A percentile compares a stretch with the other conserved stretches of the same genome.
Conservation (phyloP, 768 basidiomycete genomes). For the Melanogaster broomeanus region DNA sequence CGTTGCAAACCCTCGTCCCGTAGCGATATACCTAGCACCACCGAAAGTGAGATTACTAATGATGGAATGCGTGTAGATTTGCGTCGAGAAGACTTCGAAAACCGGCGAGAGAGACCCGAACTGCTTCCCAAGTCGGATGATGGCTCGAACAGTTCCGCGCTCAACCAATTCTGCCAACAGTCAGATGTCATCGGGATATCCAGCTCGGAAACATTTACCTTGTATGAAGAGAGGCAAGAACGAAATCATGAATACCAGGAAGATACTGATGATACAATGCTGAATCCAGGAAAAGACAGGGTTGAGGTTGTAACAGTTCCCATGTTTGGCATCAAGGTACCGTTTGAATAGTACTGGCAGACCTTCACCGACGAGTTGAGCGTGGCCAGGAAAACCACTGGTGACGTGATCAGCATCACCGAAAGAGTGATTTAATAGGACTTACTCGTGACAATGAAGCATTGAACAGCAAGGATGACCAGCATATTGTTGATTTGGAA, state of each 20-base stretch:
- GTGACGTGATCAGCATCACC: constrained; percentile 16
- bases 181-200: constrained; percentile 18
- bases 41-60: constrained; percentile 96
- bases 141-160: constrained; percentile 89
- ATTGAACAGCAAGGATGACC: constrained; percentile 94
- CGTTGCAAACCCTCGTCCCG: constrained; percentile 98
- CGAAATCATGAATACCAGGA: constrained; percentile 97
- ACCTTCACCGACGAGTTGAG: constrained; percentile 79
- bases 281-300: constrained; percentile 96
- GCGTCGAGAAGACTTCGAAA: constrained; percentile 98
- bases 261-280: constrained; percentile 95
- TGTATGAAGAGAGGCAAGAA: constrained; percentile 95
- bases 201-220: constrained; percentile 49
- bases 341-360: constrained; percentile 75
- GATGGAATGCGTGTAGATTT: constrained; percentile 98
- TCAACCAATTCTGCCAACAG: constrained; percentile 79
- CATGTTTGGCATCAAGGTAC: constrained; percentile 75
- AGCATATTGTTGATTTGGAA: constrained; percentile 99
- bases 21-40: constrained; percentile 98
- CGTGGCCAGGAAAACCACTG: constrained; percentile 95
- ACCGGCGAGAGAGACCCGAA: constrained; percentile 92
- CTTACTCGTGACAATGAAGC: constrained; percentile 91
- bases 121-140: constrained; percentile 91
- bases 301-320: constrained; percentile 92
- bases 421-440: constrained; percentile 16